Conservation (phyloP, 176 grass and related monocot species). For the Oryza longistaminata region DNA sequence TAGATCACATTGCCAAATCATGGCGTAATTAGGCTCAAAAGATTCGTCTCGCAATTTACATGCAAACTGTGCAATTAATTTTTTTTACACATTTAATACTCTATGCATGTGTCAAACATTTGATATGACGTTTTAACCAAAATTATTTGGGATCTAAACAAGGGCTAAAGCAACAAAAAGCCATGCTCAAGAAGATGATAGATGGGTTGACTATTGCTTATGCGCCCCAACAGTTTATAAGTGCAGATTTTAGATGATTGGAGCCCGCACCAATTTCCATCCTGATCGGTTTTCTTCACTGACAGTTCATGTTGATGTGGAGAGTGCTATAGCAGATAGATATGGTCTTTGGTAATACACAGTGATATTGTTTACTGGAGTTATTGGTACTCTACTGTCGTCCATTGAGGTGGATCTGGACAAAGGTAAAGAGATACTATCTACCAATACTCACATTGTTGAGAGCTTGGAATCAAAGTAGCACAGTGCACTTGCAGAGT, state of each 20-base stretch:
- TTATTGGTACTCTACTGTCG: slow-evolving; percentile 26
- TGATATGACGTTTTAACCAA: too few species aligned
- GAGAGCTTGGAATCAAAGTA: background rate
- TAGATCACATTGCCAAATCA: too few species aligned
- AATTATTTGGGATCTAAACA: too few species aligned
- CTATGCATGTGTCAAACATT: too few species aligned
- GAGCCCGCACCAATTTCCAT: slow-evolving; percentile 18
- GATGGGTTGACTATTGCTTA: slow-evolving; percentile 41
- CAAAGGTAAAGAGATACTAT: background rate
- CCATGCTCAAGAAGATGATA: slow-evolving; percentile 1
- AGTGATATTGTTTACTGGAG: background rate
- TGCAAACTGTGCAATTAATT: too few species aligned
- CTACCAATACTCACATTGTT: background rate
- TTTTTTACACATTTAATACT: too few species aligned
- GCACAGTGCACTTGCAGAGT: background rate
- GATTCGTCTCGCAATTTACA: too few species aligned
- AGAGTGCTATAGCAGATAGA: background rate
- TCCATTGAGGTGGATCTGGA: slow-evolving; percentile 12
- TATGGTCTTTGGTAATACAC: background rate
- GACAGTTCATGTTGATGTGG: slow-evolving; percentile 26
- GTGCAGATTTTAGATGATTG: slow-evolving; percentile 39
- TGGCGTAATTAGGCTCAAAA: too few species aligned
- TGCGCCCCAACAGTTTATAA: background rate
- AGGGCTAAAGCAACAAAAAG: background rate
- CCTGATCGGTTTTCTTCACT: slow-evolving; percentile 1